Conservation (phyloP, 176 grass and related monocot species). For the Bolboschoenus planiculmis region DNA sequence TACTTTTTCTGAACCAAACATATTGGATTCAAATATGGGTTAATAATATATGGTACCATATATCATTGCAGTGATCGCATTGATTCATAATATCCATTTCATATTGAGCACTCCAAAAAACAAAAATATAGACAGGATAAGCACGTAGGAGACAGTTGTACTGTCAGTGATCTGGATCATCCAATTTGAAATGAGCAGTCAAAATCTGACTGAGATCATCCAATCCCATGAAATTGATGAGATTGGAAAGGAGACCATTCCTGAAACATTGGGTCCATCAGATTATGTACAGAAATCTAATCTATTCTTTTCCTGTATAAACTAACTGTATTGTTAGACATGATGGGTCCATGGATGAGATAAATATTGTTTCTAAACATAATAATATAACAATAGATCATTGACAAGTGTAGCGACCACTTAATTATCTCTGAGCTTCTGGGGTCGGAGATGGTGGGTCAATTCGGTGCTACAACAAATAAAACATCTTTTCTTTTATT, state of each 20-base stretch:
- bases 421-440: not conserved
- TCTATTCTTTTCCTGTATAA: not conserved
- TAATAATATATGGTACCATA: not conserved
- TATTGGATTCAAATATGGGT: not conserved
- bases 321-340: slow-evolving; percentile 7
- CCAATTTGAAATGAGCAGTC: not conserved
- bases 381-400: not conserved
- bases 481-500: not conserved
- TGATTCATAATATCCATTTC: not conserved
- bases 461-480: not conserved
- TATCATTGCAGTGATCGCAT: not conserved
- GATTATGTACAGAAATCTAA: not conserved
- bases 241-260: not conserved
- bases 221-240: not conserved
- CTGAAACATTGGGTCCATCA: not conserved
- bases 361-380: not conserved
- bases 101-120: not conserved
- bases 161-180: not conserved
- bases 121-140: not conserved
- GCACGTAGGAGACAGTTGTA: not conserved
- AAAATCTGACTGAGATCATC: not conserved
- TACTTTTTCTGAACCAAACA: not conserved
- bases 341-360: not conserved
- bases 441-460: not conserved
- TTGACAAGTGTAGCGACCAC: not conserved